Percentiles rank a stretch among this genome's conserved stretches.
Evolutionary conservation across 352 stramenopile genomes (phyloP).

Genomic region (Globisporangium orthogonon): DNA sequence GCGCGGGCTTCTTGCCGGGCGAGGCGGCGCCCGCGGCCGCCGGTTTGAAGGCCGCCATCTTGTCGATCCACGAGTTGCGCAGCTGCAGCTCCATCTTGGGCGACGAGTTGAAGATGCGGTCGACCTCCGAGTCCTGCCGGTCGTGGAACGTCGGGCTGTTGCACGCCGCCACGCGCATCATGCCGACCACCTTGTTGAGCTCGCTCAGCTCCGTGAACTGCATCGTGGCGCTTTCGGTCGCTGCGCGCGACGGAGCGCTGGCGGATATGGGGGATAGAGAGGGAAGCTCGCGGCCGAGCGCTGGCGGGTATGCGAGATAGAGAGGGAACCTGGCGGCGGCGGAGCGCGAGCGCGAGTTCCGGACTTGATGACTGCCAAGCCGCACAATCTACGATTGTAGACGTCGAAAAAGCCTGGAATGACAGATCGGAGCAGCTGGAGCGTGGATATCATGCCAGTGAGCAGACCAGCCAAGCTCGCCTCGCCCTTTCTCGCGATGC

Average conservation of each 20-base stretch:
- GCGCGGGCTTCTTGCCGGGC: constrained; percentile 45
- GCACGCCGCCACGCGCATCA: constrained; percentile 75
- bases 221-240: constrained; percentile 24
- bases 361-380: too few species aligned
- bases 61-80: constrained; percentile 87
- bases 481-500: too few species aligned
- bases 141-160: constrained; percentile 88
- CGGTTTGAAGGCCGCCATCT: constrained; percentile 75
- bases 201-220: constrained; percentile 88
- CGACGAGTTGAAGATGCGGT: constrained; percentile 87
- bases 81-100: constrained; percentile 85
- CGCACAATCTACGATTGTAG: too few species aligned
- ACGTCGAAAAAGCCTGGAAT: too few species aligned
- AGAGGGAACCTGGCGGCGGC: too few species aligned
- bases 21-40: constrained; percentile 12
- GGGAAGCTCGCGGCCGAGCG: too few species aligned
- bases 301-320: not conserved
- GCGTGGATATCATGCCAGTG: too few species aligned
- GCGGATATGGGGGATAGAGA: not conserved
- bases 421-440: too few species aligned
- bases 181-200: constrained; percentile 73
- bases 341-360: too few species aligned
- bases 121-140: constrained; percentile 85
- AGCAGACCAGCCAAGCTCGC: too few species aligned
- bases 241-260: too few species aligned